phyloP scores from a whole-genome alignment of 2,329 filamentous ascomycete species.

The Aspergillus texensis region DNA sequence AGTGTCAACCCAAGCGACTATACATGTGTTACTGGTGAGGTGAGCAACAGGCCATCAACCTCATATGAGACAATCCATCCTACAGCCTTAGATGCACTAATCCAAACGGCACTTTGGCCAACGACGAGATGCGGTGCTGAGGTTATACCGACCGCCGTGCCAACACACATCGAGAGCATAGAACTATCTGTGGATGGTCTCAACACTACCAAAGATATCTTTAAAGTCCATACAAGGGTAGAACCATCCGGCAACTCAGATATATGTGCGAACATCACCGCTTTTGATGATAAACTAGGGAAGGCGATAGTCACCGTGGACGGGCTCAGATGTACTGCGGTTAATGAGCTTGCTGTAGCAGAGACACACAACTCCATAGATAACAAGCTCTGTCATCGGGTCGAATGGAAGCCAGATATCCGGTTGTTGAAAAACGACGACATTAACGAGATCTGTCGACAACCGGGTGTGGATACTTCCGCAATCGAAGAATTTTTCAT shows the following conservation, averaged over 20 bases:
- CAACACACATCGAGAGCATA: not conserved
- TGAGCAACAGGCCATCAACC: not conserved
- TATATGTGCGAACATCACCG: not conserved
- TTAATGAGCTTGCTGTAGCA: not conserved
- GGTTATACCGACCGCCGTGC: not conserved
- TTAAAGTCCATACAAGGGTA: not conserved
- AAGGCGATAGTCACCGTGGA: not conserved
- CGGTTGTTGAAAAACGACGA: slow-evolving; percentile 7
- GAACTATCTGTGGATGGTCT: not conserved
- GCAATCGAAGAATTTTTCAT: not conserved
- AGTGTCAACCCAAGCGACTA: not conserved
- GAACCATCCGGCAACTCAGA: not conserved
- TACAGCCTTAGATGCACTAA: slow-evolving; percentile 13
- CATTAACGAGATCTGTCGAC: not conserved
- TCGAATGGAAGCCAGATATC: slow-evolving; percentile 18
- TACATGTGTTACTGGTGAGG: not conserved
- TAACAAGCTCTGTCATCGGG: not conserved
- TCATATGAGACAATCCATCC: slow-evolving; percentile 15
- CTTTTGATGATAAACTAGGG: not conserved
- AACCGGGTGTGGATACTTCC: not conserved
- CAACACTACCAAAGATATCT: not conserved
- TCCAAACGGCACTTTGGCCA: slow-evolving; percentile 11
- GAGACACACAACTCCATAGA: not conserved
- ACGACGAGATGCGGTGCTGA: not conserved
- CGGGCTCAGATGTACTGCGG: not conserved